These are phyloP conservation scores for Lentinula guzmanii DNA, from an alignment of 768 basidiomycete genomes.

Conservation along the genomic window DNA sequence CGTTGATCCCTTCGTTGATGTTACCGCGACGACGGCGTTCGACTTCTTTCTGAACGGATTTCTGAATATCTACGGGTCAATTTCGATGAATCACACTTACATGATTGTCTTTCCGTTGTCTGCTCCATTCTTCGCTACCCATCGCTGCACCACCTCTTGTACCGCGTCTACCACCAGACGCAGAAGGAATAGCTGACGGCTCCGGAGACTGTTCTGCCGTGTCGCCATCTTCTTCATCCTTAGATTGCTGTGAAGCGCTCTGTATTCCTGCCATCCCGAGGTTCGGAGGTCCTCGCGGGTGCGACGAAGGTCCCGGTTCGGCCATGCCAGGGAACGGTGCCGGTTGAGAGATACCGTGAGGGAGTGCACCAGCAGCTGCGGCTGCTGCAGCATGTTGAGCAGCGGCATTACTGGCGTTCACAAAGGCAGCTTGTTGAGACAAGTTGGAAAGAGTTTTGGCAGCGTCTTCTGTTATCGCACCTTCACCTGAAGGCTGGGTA, in stretches of 20 bases:
- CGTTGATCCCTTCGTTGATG: slow-evolving; percentile 95
- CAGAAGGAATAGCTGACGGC: slow-evolving; percentile 17
- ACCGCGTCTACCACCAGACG: slow-evolving; percentile 28
- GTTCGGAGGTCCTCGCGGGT: slow-evolving; percentile 62
- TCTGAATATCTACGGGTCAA: neutral
- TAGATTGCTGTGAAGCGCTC: slow-evolving; percentile 13
- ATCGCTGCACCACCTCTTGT: slow-evolving; percentile 52
- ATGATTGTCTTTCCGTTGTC: slow-evolving; percentile 79
- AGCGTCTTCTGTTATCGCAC: slow-evolving; percentile 55
- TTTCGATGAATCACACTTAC: slow-evolving; percentile 30
- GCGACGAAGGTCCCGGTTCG: slow-evolving; percentile 69
- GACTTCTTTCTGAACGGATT: slow-evolving; percentile 83
- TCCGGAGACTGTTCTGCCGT: slow-evolving; percentile 21
- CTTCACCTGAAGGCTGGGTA: slow-evolving; percentile 37
- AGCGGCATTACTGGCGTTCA: slow-evolving; percentile 11
- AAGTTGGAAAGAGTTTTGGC: slow-evolving; percentile 53
- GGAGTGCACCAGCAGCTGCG: slow-evolving; percentile 17
- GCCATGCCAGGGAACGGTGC: slow-evolving; percentile 40
- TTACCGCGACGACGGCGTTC: slow-evolving; percentile 92
- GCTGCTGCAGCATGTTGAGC: slow-evolving; percentile 21
- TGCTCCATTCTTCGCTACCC: slow-evolving; percentile 74
- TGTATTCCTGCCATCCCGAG: slow-evolving; percentile 36
- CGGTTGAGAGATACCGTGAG: slow-evolving; percentile 16
- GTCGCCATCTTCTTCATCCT: slow-evolving; percentile 17
- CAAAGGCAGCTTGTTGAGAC: slow-evolving; percentile 32